Conservation (phyloP, 139 green algal species). For the Auxenochlorella protothecoides region DNA sequence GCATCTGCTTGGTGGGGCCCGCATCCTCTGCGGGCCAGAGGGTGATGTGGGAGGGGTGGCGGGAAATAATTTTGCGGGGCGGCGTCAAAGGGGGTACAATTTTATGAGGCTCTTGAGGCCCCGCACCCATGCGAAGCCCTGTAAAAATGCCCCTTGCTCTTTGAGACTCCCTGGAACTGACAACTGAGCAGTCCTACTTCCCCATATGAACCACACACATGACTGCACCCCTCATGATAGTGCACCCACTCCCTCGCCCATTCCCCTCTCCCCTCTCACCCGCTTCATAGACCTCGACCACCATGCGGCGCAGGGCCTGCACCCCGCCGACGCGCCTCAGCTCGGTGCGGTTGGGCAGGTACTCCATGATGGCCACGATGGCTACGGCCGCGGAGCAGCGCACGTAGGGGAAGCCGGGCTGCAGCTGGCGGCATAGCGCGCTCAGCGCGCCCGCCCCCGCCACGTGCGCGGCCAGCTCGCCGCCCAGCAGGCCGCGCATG, state of each 20-base stretch:
- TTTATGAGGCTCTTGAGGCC: no score
- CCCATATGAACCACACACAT: no score
- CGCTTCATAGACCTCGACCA: not conserved
- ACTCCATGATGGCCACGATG: not conserved
- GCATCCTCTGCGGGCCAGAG: no score
- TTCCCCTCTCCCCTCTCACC: not conserved
- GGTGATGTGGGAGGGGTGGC: no score
- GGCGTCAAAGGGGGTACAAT: no score
- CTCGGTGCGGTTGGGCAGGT: not conserved
- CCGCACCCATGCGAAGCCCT: no score
- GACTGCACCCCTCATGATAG: no score
- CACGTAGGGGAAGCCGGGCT: slow-evolving; percentile 2
- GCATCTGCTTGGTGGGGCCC: not conserved
- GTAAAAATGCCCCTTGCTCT: no score
- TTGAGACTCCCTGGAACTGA: no score
- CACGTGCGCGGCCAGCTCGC: slow-evolving; percentile 1
- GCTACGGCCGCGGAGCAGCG: slow-evolving; percentile 2
- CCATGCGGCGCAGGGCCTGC: not conserved
- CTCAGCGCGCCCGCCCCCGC: slow-evolving; percentile 3
- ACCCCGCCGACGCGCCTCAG: slow-evolving; percentile 1
- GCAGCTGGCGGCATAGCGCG: slow-evolving; percentile 5
- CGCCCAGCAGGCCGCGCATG: not conserved
- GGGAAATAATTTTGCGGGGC: no score
- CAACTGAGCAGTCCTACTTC: no score
- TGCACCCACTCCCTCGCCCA: no score